Conservation (phyloP, 345 rosid genomes). For the Diplotaxis tenuifolia region DNA sequence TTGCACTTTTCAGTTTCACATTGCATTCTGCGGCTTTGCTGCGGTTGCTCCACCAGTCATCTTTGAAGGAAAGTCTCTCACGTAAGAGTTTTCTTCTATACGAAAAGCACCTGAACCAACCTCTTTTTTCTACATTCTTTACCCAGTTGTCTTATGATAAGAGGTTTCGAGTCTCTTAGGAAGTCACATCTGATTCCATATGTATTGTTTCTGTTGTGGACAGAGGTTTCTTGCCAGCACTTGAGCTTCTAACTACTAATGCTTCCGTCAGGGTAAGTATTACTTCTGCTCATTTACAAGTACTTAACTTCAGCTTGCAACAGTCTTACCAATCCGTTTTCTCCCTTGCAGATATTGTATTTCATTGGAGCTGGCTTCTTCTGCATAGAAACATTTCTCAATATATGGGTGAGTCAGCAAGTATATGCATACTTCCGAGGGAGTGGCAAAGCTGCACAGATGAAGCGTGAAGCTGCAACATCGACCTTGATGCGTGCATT, state of each 20-base stretch:
- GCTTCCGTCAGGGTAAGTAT: slow-evolving; percentile 70
- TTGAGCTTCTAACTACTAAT: slow-evolving; percentile 52
- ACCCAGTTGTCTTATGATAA: background rate
- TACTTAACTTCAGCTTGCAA: background rate
- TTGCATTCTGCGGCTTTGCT: slow-evolving; percentile 81
- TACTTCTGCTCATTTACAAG: background rate
- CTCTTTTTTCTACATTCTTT: background rate
- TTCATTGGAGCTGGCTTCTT: slow-evolving; percentile 79
- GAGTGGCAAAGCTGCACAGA: background rate
- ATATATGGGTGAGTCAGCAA: slow-evolving; percentile 99
- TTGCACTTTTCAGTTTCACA: slow-evolving; percentile 62
- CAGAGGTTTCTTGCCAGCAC: slow-evolving; percentile 96
- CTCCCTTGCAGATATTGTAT: slow-evolving; percentile 63
- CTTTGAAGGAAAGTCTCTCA: slow-evolving; percentile 91
- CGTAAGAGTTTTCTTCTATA: slow-evolving; percentile 55
- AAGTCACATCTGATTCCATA: slow-evolving; percentile 12
- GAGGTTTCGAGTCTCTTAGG: background rate
- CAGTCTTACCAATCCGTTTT: background rate
- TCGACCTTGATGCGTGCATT: slow-evolving; percentile 23
- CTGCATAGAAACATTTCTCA: slow-evolving; percentile 69
- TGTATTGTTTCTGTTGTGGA: slow-evolving; percentile 26
- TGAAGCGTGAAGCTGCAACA: background rate
- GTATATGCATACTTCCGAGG: slow-evolving; percentile 58
- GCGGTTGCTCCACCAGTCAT: slow-evolving; percentile 88
- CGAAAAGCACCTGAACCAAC: slow-evolving; percentile 10